A percentile compares a stretch with the other conserved stretches of the same genome.
Evolutionary conservation across 2,329 filamentous ascomycete species (phyloP).

Genomic region (Chrysoporthe puriensis): DNA sequence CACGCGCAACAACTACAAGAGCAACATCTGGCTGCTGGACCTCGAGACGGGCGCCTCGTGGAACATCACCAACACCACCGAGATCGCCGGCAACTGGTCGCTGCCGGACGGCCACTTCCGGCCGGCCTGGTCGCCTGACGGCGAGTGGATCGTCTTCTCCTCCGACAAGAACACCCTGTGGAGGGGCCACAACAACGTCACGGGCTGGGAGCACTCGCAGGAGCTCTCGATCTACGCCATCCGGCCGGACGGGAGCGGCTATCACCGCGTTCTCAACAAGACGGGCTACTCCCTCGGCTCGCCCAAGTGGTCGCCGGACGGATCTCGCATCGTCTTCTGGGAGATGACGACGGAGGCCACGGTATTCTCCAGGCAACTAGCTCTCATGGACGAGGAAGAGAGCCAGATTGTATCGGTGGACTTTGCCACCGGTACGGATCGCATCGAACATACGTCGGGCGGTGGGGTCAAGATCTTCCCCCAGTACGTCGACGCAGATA

Average conservation of each 20-base stretch:
- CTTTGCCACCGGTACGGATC: slow-evolving; percentile 42
- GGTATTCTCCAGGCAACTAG: slow-evolving; percentile 40
- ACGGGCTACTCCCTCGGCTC: slow-evolving; percentile 42
- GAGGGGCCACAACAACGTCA: slow-evolving; percentile 44
- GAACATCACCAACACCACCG: slow-evolving; percentile 42
- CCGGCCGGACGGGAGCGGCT: slow-evolving; percentile 41
- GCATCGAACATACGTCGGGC: slow-evolving; percentile 36
- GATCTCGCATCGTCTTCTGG: slow-evolving; percentile 42
- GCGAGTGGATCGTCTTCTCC: slow-evolving; percentile 45
- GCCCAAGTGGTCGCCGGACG: slow-evolving; percentile 44
- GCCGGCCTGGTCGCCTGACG: slow-evolving; percentile 46
- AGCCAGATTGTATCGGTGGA: slow-evolving; percentile 43
- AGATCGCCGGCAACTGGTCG: slow-evolving; percentile 33
- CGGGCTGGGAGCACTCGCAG: slow-evolving; percentile 47
- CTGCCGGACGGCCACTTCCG: slow-evolving; percentile 43
- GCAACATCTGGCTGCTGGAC: slow-evolving; percentile 46
- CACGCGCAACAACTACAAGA: slow-evolving; percentile 39
- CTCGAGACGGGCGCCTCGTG: slow-evolving; percentile 36
- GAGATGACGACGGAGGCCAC: slow-evolving; percentile 44
- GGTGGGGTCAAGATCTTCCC: slow-evolving; percentile 37
- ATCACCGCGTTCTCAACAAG: slow-evolving; percentile 40
- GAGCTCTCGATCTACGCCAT: slow-evolving; percentile 45
- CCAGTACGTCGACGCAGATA: slow-evolving; percentile 26
- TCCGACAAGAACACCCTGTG: slow-evolving; percentile 47
- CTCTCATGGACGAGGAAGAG: slow-evolving; percentile 31